These are phyloP conservation scores for Trametes pubescens DNA, from an alignment of 1,284 basidiomycete genomes.

Conservation along the genomic window DNA sequence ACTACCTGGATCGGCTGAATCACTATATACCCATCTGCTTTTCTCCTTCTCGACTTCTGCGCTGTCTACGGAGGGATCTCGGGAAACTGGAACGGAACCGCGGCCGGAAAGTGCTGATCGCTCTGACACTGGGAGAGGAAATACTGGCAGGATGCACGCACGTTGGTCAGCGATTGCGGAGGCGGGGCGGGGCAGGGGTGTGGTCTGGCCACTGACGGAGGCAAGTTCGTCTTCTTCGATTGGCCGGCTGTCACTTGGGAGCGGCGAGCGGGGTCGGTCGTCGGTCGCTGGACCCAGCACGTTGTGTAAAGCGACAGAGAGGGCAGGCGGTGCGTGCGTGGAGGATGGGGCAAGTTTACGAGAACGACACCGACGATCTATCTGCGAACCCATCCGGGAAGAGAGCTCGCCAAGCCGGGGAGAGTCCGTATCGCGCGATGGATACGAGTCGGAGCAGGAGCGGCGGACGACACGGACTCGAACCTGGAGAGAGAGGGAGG, in stretches of 20 bases:
- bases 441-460: conserved; percentile 12
- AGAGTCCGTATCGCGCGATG: conserved; percentile 12
- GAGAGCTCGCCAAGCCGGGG: conserved; percentile 40
- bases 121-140: conserved; percentile 15
- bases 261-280: conserved; percentile 13
- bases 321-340: background rate
- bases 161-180: conserved; percentile 41
- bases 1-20: conserved; percentile 14
- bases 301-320: background rate
- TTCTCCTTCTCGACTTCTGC: conserved; percentile 7
- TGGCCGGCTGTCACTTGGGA: conserved; percentile 36
- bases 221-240: conserved; percentile 36
- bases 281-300: conserved; percentile 4
- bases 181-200: conserved; percentile 27
- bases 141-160: conserved; percentile 40
- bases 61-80: conserved; percentile 29
- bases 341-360: conserved; percentile 9
- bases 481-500: background rate
- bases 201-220: conserved; percentile 22
- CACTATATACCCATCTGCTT: conserved; percentile 17
- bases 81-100: conserved; percentile 22
- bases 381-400: conserved; percentile 62
- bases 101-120: conserved; percentile 20
- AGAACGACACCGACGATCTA: conserved; percentile 42
- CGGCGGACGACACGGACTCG: background rate